phyloP scores from a whole-genome alignment of 306 rosid genomes.

The Ziziphus jujuba region DNA sequence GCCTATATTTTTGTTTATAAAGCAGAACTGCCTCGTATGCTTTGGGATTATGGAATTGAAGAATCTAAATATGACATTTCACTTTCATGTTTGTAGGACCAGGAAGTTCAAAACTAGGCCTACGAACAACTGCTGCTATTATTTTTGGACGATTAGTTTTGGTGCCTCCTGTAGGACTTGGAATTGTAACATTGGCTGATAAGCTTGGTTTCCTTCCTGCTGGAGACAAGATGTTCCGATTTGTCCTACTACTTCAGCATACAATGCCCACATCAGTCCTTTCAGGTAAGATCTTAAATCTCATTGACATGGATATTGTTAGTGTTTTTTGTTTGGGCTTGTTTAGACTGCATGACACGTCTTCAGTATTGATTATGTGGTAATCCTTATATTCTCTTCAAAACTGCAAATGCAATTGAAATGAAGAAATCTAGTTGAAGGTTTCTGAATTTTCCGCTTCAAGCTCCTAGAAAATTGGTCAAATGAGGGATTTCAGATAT shows the following conservation, averaged over 20 bases:
- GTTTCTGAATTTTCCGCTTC: no score
- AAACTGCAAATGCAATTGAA: no score
- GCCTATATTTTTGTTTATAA: neutral
- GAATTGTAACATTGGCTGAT: constrained; percentile 89
- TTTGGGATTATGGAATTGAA: neutral
- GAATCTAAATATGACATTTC: neutral
- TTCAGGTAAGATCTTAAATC: constrained; percentile 49
- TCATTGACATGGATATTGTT: neutral
- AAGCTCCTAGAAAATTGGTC: no score
- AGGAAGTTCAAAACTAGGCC: constrained; percentile 93
- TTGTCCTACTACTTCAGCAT: constrained; percentile 92
- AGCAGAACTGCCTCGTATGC: neutral
- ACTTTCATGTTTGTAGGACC: constrained; percentile 66
- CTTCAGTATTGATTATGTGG: no score
- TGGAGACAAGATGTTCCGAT: constrained; percentile 79
- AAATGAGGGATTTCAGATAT: no score
- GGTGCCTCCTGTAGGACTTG: constrained; percentile 91
- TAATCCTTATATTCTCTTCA: no score
- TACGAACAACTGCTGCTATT: constrained; percentile 84
- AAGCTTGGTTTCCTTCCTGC: constrained; percentile 94
- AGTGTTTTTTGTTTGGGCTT: neutral
- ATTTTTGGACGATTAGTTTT: constrained; percentile 67
- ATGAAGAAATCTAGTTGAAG: no score
- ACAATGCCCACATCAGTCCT: constrained; percentile 98
- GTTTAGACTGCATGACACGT: no score